Conservation (phyloP, 2,329 filamentous ascomycete genomes). For the Laburnicola sp. region DNA sequence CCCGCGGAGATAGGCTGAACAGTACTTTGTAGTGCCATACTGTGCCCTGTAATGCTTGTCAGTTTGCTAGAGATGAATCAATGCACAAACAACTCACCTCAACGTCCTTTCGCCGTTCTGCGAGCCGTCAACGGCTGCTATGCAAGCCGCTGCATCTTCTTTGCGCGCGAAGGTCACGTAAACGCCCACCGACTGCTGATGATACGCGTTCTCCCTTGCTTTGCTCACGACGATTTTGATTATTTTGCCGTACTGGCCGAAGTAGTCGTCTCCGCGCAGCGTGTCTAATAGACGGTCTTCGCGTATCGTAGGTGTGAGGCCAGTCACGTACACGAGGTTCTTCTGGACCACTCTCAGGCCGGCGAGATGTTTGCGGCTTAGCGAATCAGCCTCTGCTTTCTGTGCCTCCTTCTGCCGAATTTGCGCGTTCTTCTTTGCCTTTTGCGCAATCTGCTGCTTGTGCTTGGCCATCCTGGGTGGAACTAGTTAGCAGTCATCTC, state of each 20-base stretch:
- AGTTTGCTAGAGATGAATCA: conserved; percentile 19
- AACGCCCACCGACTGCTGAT: conserved; percentile 86
- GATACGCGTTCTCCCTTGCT: conserved; percentile 71
- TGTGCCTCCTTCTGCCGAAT: conserved; percentile 91
- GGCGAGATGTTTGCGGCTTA: conserved; percentile 93
- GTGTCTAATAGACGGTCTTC: conserved; percentile 93
- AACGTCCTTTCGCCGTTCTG: conserved; percentile 85
- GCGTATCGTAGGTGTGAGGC: conserved; percentile 84
- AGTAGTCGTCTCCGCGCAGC: conserved; percentile 86
- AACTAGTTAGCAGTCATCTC: conserved; percentile 26
- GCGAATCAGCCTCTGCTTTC: conserved; percentile 92
- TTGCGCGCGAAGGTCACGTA: conserved; percentile 98
- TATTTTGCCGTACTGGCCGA: conserved; percentile 97
- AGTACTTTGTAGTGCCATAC: conserved; percentile 96
- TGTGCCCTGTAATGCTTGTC: conserved; percentile 56
- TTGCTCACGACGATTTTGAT: conserved; percentile 99
- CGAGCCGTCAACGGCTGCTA: conserved; percentile 88
- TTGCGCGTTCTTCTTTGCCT: conserved; percentile 90
- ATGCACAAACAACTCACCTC: conserved; percentile 56
- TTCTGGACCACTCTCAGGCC: conserved; percentile 96
- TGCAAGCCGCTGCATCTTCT: conserved; percentile 86
- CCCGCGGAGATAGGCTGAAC: conserved; percentile 91
- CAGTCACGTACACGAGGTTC: conserved; percentile 97
- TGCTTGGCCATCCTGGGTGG: conserved; percentile 73
- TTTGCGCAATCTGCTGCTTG: conserved; percentile 72